Evolutionary conservation across 805 yeast genomes (phyloP).

Genomic region (Yarrowia bubula): DNA sequence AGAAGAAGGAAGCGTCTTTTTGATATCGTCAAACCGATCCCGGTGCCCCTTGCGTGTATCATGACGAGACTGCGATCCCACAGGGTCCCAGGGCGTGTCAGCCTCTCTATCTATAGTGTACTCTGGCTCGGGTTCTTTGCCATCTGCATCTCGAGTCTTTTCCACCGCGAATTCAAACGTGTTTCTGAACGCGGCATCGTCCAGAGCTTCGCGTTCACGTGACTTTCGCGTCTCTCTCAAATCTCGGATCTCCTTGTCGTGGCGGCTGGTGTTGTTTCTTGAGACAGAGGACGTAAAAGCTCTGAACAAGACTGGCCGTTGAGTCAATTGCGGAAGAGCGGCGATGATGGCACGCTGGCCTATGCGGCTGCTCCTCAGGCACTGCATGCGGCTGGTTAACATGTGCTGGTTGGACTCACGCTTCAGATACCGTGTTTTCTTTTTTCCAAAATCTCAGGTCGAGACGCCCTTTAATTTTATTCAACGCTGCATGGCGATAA

Average conservation of each 20-base stretch:
- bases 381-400: constrained; percentile 10
- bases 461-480: constrained; percentile 10
- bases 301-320: background rate
- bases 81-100: background rate
- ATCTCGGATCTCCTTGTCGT: background rate
- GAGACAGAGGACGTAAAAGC: background rate
- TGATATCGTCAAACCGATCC: constrained; percentile 6
- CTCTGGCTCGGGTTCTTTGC: background rate
- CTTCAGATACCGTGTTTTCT: background rate
- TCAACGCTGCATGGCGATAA: constrained; percentile 11
- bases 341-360: background rate
- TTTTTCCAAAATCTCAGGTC: background rate
- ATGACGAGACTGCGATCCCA: background rate
- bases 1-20: constrained; percentile 6
- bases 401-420: background rate
- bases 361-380: background rate
- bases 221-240: background rate
- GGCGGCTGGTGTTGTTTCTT: background rate
- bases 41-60: background rate
- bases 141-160: background rate
- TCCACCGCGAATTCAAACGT: constrained; percentile 3
- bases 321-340: background rate
- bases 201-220: background rate
- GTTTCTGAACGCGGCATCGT: background rate
- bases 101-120: background rate